A percentile compares a stretch with the other conserved stretches of the same genome.
Conservation (phyloP, 139 green algal species). For the Klebsormidium nitens region DNA sequence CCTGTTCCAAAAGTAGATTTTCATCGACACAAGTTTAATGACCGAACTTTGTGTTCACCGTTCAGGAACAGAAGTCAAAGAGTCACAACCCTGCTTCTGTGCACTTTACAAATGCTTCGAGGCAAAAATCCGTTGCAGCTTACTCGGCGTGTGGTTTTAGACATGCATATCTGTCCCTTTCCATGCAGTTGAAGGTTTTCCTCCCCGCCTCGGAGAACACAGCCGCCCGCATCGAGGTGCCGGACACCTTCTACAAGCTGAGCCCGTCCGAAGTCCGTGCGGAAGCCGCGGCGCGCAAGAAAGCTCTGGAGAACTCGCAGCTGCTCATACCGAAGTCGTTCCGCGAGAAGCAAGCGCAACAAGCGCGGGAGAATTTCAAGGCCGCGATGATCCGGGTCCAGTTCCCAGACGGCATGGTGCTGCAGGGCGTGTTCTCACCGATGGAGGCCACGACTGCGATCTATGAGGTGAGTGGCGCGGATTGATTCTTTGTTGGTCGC, state of each 20-base stretch:
- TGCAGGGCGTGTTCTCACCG: slow-evolving; percentile 33
- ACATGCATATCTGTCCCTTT: too few species aligned
- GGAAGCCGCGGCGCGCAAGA: slow-evolving; percentile 9
- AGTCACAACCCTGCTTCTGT: too few species aligned
- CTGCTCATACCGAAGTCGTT: slow-evolving; percentile 24
- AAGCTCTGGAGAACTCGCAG: slow-evolving; percentile 28
- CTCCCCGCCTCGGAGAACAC: slow-evolving; percentile 15
- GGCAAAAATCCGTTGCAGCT: too few species aligned
- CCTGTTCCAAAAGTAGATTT: too few species aligned
- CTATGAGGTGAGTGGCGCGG: slow-evolving; percentile 37
- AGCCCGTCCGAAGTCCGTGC: slow-evolving; percentile 14
- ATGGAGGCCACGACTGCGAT: slow-evolving; percentile 20
- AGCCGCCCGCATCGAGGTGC: slow-evolving; percentile 28
- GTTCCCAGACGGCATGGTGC: slow-evolving; percentile 27
- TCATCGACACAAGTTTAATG: too few species aligned
- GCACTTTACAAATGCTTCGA: too few species aligned
- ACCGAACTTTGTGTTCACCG: too few species aligned
- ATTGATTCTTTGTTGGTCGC: too few species aligned
- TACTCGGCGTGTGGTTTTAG: too few species aligned
- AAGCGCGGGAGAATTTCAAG: slow-evolving; percentile 5
- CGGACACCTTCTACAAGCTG: slow-evolving; percentile 30
- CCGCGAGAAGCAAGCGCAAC: slow-evolving; percentile 18
- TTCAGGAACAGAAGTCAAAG: too few species aligned
- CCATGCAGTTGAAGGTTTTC: slow-evolving; percentile 35
- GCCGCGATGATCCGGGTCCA: slow-evolving; percentile 27